A percentile compares a stretch with the other conserved stretches of the same genome.
Conservation (phyloP, 139 green algal genomes). For the Eudorina sp. region DNA sequence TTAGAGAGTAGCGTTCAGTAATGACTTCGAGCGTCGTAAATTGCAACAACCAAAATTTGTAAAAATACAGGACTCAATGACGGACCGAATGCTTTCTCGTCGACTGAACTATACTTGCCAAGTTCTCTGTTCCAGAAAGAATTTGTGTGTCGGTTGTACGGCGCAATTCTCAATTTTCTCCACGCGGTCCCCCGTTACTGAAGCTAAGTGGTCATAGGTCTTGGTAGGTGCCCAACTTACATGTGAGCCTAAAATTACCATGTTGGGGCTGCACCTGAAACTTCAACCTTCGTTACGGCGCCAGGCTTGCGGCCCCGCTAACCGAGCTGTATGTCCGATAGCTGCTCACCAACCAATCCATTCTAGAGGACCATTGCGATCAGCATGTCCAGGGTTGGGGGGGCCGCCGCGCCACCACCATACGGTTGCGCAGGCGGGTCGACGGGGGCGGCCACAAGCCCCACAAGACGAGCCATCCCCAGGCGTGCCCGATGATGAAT, state of each 20-base stretch:
- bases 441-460: slow-evolving; percentile 15
- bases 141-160: background rate
- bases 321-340: background rate
- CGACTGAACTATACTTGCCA: no score
- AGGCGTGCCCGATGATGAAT: slow-evolving; percentile 6
- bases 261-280: slow-evolving; percentile 9
- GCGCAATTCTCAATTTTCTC: background rate
- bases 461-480: background rate
- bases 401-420: slow-evolving; percentile 6
- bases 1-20: background rate
- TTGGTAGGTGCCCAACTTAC: background rate
- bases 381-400: background rate
- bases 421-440: slow-evolving; percentile 1
- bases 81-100: no score
- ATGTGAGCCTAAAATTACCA: background rate
- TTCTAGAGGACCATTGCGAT: background rate
- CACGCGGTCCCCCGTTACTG: background rate
- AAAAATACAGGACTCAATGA: no score
- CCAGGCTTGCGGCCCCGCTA: background rate
- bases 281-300: slow-evolving; percentile 6
- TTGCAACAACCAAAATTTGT: background rate
- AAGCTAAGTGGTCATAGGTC: background rate
- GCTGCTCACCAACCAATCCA: background rate
- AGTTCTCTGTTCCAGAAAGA: no score
- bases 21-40: slow-evolving; percentile 5